Evolutionary conservation across 768 basidiomycete species (phyloP), one percentile per base, ranked within the genome.

Genomic region (Mycena leptocephala): DNA sequence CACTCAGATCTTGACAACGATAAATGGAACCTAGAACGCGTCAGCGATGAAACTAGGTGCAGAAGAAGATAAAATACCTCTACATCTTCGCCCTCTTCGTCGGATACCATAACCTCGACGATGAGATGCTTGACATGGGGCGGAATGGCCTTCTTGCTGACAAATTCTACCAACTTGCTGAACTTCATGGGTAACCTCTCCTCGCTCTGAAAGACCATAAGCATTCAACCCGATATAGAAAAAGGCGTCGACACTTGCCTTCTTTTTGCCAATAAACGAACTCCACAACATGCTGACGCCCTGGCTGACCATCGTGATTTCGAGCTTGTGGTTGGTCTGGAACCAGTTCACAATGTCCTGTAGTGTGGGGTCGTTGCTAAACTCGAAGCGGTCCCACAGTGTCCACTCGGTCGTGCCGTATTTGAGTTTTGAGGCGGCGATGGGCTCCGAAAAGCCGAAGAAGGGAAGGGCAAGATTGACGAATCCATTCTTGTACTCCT

Each of bases 281-380:
- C 96, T 97, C 97, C 97, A 99, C 37, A 99, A 88, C 97, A 99
- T 98, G 82, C 96, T 97, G 39, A 99, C 97, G 51, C 97, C 98
- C 83, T 97, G 95, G 81, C 96, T 97, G 76, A 99, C 96, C 98
- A 99, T 99, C 65, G 92, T 93, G 65, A 99, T 89, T 43, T 97
- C 94, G 39, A 99, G 92, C 37, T 93, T 93, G 84, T 99, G 95
- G 74, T 94, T 90, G 62, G 89, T 89, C 86, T 93, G 88, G 92
- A 99, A 99, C 91, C 92, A 96, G 68, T 91, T 84, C 37, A 98
- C 84, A 82, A 99, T 92, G 22, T 98, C 94, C 80, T 93, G 88
- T 74, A 99, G 89, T 6, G 97, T 96, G 5, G 97, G 96, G 83
- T 99, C 93, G 80, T 94, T 93, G 81, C 92, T 89, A 85, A 99